phyloP scores from a whole-genome alignment of 2,329 filamentous ascomycete species.

The Arthrinium puccinioides region DNA sequence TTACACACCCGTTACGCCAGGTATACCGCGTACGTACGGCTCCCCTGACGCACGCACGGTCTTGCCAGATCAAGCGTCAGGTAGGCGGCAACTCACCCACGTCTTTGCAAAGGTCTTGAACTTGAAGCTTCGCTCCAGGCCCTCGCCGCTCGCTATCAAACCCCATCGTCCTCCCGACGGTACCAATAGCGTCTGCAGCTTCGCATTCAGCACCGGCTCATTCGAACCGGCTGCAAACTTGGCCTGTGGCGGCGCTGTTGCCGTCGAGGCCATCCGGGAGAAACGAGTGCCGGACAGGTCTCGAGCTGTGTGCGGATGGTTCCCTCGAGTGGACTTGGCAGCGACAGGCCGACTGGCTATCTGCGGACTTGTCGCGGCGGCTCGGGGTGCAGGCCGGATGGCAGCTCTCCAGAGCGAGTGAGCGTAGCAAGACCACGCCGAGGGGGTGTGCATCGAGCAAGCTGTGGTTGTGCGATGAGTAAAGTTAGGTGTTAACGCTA shows the following conservation, averaged over 20 bases:
- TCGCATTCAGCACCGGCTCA: conserved; percentile 24
- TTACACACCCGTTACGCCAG: too few species aligned
- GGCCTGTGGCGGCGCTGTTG: conserved; percentile 6
- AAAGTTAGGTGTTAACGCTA: too few species aligned
- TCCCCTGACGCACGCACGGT: too few species aligned
- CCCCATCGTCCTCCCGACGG: conserved; percentile 37
- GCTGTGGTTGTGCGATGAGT: too few species aligned
- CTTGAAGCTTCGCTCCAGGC: conserved; percentile 51
- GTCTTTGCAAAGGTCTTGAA: conserved; percentile 61
- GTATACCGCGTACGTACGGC: too few species aligned
- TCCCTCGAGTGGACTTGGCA: too few species aligned
- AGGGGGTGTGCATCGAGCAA: not conserved
- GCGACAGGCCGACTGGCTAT: too few species aligned
- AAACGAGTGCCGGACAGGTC: too few species aligned
- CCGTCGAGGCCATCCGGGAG: too few species aligned
- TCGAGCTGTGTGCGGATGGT: too few species aligned
- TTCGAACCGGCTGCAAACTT: conserved; percentile 40
- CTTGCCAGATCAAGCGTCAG: not conserved
- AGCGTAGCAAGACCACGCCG: not conserved
- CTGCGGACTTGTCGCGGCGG: too few species aligned
- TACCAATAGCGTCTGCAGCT: conserved; percentile 27
- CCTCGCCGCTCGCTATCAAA: conserved; percentile 41
- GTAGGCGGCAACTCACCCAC: conserved; percentile 39
- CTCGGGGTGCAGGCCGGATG: not conserved
- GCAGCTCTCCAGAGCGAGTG: not conserved